A percentile compares a stretch with the other conserved stretches of the same genome.
Conservation (phyloP, 495 filamentous ascomycete species). For the Hypoxylon lenormandii region DNA sequence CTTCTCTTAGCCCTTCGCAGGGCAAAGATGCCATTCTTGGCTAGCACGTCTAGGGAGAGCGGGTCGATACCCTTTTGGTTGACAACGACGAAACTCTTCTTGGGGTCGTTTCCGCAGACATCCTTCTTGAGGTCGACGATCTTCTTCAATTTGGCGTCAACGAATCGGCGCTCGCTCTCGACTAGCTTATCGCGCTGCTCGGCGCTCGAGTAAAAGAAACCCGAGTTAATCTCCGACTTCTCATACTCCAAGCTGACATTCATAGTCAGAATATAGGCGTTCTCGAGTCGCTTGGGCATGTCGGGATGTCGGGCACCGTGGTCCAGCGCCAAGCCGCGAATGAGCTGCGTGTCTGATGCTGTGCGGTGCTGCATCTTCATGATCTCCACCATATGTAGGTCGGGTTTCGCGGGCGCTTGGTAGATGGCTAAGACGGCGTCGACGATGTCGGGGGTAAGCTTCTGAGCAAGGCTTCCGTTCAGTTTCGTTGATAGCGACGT, state of each 20-base stretch:
- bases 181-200: constrained; percentile 97
- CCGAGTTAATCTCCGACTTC: constrained; percentile 98
- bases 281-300: constrained; percentile 96
- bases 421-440: constrained; percentile 96
- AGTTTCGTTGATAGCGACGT: constrained; percentile 96
- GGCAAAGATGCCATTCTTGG: constrained; percentile 97
- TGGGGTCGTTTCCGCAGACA: constrained; percentile 91
- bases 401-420: constrained; percentile 86
- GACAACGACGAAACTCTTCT: constrained; percentile 96
- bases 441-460: constrained; percentile 91
- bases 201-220: constrained; percentile 98
- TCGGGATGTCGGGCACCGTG: constrained; percentile 97
- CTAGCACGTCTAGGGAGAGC: constrained; percentile 90
- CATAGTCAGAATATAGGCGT: constrained; percentile 92
- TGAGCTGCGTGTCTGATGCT: constrained; percentile 94
- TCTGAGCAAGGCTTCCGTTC: constrained; percentile 85
- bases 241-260: constrained; percentile 99
- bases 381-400: constrained; percentile 99
- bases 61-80: constrained; percentile 99
- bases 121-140: constrained; percentile 98
- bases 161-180: constrained; percentile 93
- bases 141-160: constrained; percentile 96
- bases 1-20: constrained; percentile 93
- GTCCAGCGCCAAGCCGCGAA: constrained; percentile 90
- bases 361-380: constrained; percentile 99